Conservation (phyloP, 2,329 filamentous ascomycete species). For the Penicillium oxalicum region DNA sequence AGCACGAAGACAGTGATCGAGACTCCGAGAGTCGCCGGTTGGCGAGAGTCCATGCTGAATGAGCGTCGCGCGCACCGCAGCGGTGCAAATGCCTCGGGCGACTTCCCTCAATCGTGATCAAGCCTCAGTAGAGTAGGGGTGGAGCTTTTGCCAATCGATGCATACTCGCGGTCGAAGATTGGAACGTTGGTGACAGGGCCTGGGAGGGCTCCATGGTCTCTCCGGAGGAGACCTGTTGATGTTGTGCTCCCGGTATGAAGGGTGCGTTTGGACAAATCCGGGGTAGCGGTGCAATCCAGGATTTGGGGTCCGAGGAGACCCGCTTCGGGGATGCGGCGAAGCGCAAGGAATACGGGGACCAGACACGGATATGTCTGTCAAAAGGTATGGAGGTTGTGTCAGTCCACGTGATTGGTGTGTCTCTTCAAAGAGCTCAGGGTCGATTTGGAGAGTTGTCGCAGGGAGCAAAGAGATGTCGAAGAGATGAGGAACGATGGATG, state of each 20-base stretch:
- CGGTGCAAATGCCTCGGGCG: background rate
- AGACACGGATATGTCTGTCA: too few relatives aligned
- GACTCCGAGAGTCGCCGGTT: constrained; percentile 37
- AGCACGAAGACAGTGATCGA: constrained; percentile 51
- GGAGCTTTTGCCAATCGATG: background rate
- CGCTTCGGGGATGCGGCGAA: background rate
- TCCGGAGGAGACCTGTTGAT: constrained; percentile 1
- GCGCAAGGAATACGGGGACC: background rate
- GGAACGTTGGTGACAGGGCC: constrained; percentile 1
- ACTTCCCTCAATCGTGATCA: background rate
- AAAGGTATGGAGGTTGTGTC: background rate
- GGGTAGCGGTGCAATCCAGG: constrained; percentile 4
- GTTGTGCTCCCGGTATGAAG: background rate
- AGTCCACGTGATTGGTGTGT: background rate
- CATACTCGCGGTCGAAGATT: background rate
- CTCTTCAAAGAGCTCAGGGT: too few relatives aligned
- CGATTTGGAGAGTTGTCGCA: too few relatives aligned
- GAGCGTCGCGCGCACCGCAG: constrained; percentile 2
- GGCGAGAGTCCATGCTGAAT: constrained; percentile 31
- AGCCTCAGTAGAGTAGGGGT: background rate
- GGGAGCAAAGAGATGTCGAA: too few relatives aligned
- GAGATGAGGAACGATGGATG: too few relatives aligned
- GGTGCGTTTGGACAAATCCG: constrained; percentile 6
- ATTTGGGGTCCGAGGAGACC: constrained; percentile 1
- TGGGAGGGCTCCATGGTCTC: constrained; percentile 6